Conservation (phyloP, 371 early-diverging fungal species). For the Mucor indicus region DNA sequence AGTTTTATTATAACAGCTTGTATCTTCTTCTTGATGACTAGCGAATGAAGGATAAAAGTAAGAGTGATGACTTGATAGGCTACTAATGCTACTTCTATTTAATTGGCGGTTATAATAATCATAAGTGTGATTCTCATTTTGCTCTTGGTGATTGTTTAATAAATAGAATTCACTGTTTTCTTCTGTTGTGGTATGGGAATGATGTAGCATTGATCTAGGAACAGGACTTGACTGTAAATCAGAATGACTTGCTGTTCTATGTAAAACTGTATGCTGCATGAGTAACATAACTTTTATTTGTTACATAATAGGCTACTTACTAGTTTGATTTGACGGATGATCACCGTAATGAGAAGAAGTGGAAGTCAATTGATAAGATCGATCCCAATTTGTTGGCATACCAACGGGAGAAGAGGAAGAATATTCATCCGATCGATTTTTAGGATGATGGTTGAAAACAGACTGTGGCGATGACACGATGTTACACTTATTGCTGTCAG, state of each 20-base stretch:
- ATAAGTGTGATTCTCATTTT: not conserved
- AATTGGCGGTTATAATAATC: conserved; percentile 6
- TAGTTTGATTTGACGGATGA: not conserved
- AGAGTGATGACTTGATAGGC: conserved; percentile 20
- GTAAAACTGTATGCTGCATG: not conserved
- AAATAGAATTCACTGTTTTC: conserved; percentile 5
- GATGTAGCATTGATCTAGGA: not conserved
- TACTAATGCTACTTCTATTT: conserved; percentile 15
- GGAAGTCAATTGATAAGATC: too few species aligned
- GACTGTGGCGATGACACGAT: not conserved
- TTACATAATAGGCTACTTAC: too few species aligned
- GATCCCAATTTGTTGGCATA: too few species aligned
- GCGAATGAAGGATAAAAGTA: conserved; percentile 5
- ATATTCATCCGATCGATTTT: not conserved
- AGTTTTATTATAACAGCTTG: conserved; percentile 1
- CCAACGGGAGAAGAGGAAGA: not conserved
- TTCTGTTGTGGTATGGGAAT: not conserved
- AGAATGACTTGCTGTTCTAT: not conserved
- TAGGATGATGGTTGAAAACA: not conserved
- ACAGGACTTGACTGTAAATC: conserved; percentile 1
- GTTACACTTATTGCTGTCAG: not conserved
- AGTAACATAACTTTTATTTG: not conserved
- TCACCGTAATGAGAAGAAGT: too few species aligned
- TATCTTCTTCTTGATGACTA: conserved; percentile 7
- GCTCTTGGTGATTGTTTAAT: not conserved